These are phyloP conservation scores for Zalerion maritima DNA, from an alignment of 495 filamentous ascomycete genomes.

Conservation along the genomic window DNA sequence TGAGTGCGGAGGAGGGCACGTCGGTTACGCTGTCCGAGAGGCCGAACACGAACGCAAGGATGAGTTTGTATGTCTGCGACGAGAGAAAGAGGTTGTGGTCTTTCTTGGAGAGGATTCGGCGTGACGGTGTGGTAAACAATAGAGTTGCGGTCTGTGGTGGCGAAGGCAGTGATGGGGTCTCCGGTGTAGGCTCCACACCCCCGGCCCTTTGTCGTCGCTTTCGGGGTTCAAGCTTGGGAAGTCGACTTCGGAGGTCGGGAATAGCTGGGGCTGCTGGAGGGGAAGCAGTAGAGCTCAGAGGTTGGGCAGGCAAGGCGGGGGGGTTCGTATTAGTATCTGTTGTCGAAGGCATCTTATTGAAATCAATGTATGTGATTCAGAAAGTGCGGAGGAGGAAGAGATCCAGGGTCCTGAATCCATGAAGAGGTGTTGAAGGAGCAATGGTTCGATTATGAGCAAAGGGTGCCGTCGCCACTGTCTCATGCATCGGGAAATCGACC, in stretches of 20 bases:
- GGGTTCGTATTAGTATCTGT: too few relatives aligned
- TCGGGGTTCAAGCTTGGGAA: conserved; percentile 56
- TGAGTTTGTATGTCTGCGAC: conserved; percentile 62
- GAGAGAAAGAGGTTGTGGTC: conserved; percentile 74
- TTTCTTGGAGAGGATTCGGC: conserved; percentile 62
- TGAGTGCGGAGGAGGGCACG: conserved; percentile 51
- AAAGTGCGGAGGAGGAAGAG: not conserved
- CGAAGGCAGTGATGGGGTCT: conserved; percentile 55
- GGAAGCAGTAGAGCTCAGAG: conserved; percentile 3
- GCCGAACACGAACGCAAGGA: conserved; percentile 71
- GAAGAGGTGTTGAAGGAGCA: too few relatives aligned
- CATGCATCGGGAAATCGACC: too few relatives aligned
- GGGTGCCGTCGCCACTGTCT: too few relatives aligned
- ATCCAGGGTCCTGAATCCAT: too few relatives aligned
- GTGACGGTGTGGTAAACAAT: conserved; percentile 47
- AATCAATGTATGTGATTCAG: too few relatives aligned
- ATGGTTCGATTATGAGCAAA: too few relatives aligned
- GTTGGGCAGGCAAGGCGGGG: too few relatives aligned
- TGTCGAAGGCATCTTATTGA: not conserved
- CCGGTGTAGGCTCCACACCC: conserved; percentile 50
- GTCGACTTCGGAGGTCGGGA: conserved; percentile 43
- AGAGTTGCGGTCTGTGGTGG: conserved; percentile 50
- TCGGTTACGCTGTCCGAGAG: conserved; percentile 74
- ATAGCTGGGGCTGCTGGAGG: conserved; percentile 24
- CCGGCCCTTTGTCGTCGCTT: conserved; percentile 35